These are phyloP conservation scores for Berkeleyomyces rouxiae DNA, from an alignment of 2,329 filamentous ascomycete genomes.

Conservation along the genomic window DNA sequence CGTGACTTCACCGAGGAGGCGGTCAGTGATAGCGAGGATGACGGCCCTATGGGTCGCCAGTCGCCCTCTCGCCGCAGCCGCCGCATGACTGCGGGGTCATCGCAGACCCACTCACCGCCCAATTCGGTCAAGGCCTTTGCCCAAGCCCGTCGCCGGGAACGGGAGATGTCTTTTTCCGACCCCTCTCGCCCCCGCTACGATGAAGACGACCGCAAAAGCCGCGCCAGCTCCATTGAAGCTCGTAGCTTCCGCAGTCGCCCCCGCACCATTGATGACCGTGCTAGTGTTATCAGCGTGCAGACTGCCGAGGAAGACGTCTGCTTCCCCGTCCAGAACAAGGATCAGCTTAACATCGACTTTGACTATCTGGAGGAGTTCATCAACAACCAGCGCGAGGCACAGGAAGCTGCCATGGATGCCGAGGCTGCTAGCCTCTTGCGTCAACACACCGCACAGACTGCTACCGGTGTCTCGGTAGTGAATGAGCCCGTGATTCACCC, in stretches of 20 bases:
- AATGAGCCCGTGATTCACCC: neutral
- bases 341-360: slow-evolving; percentile 74
- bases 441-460: slow-evolving; percentile 17
- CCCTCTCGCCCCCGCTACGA: slow-evolving; percentile 25
- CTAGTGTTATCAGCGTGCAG: slow-evolving; percentile 46
- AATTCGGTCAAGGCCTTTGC: slow-evolving; percentile 98
- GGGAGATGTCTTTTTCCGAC: slow-evolving; percentile 45
- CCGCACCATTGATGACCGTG: slow-evolving; percentile 43
- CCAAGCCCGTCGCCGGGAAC: slow-evolving; percentile 69
- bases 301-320: slow-evolving; percentile 78
- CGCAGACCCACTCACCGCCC: slow-evolving; percentile 65
- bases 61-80: slow-evolving; percentile 29
- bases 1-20: slow-evolving; percentile 81
- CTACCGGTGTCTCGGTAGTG: slow-evolving; percentile 18
- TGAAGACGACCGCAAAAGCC: slow-evolving; percentile 22
- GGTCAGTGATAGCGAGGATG: slow-evolving; percentile 54
- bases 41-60: slow-evolving; percentile 40
- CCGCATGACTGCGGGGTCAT: slow-evolving; percentile 39
- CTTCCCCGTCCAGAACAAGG: slow-evolving; percentile 61
- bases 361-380: slow-evolving; percentile 91
- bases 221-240: slow-evolving; percentile 6
- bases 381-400: slow-evolving; percentile 34
- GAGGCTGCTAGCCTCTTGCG: slow-evolving; percentile 16
- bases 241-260: slow-evolving; percentile 24
- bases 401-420: slow-evolving; percentile 17